A percentile compares a stretch with the other conserved stretches of the same genome.
Evolutionary conservation across 768 basidiomycete genomes (phyloP).

Genomic region (Boletus pseudopeckii): DNA sequence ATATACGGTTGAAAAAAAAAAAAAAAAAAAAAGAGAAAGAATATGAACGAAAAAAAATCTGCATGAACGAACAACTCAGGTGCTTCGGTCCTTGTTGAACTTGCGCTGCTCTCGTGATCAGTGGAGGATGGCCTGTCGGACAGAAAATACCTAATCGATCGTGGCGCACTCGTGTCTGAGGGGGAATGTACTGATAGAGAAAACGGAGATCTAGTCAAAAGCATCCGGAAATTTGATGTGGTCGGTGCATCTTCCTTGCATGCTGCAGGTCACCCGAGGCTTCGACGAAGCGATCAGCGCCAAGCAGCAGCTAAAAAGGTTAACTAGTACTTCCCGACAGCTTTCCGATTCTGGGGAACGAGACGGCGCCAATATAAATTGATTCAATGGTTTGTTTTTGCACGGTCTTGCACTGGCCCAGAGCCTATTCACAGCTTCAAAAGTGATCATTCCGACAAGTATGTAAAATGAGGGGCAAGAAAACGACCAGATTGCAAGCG

Average conservation of each 20-base stretch:
- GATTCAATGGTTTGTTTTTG: constrained; percentile 1
- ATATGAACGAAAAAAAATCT: neutral
- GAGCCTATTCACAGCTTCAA: neutral
- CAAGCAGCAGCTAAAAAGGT: constrained; percentile 26
- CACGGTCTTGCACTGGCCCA: neutral
- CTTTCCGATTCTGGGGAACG: constrained; percentile 12
- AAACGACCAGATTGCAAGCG: constrained; percentile 16
- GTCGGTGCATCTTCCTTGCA: constrained; percentile 9
- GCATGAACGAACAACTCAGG: constrained; percentile 29
- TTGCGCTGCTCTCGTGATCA: constrained; percentile 46
- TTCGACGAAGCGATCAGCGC: constrained; percentile 20
- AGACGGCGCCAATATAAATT: neutral
- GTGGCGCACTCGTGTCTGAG: constrained; percentile 45
- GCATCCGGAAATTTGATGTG: constrained; percentile 12
- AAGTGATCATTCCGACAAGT: constrained; percentile 14
- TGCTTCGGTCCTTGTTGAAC: constrained; percentile 9
- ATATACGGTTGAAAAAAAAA: constrained; percentile 24
- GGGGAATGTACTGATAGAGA: constrained; percentile 12
- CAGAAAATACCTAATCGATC: constrained; percentile 45
- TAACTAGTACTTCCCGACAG: constrained; percentile 25
- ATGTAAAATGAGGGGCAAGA: constrained; percentile 22
- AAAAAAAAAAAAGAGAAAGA: neutral
- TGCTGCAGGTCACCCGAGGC: constrained; percentile 1
- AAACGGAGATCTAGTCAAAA: constrained; percentile 17
- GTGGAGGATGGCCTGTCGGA: constrained; percentile 44